phyloP scores from a whole-genome alignment of 495 filamentous ascomycete species.

The Penicillium verhagenii region DNA sequence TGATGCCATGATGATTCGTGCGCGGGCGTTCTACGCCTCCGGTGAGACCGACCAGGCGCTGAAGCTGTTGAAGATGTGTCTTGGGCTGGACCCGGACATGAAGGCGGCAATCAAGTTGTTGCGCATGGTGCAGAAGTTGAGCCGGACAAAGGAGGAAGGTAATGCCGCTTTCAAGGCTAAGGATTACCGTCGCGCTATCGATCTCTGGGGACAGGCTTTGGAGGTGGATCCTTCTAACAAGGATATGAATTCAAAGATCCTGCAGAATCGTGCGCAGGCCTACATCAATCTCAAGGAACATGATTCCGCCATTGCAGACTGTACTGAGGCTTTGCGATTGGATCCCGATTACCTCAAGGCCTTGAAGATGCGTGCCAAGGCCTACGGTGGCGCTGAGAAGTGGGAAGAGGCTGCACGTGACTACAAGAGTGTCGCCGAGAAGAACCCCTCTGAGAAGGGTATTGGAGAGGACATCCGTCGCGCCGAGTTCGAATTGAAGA shows the following conservation, averaged over 20 bases:
- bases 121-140: slow-evolving; percentile 83
- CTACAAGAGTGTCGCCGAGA: slow-evolving; percentile 79
- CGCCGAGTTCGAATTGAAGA: slow-evolving; percentile 96
- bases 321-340: slow-evolving; percentile 78
- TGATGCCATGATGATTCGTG: slow-evolving; percentile 87
- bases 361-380: slow-evolving; percentile 87
- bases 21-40: slow-evolving; percentile 81
- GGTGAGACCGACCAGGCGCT: slow-evolving; percentile 94
- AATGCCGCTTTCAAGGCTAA: slow-evolving; percentile 86
- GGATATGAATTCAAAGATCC: slow-evolving; percentile 89
- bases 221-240: slow-evolving; percentile 88
- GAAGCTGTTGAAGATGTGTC: slow-evolving; percentile 86
- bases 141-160: slow-evolving; percentile 90
- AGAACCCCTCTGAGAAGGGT: slow-evolving; percentile 73
- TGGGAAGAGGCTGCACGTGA: slow-evolving; percentile 91
- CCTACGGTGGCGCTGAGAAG: slow-evolving; percentile 74
- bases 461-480: slow-evolving; percentile 80
- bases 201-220: slow-evolving; percentile 80
- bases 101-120: slow-evolving; percentile 80
- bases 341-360: slow-evolving; percentile 88
- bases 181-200: slow-evolving; percentile 72
- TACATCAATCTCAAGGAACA: slow-evolving; percentile 74
- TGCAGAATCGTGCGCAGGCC: slow-evolving; percentile 87
- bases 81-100: slow-evolving; percentile 90
- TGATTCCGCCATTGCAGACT: slow-evolving; percentile 75